Conservation (phyloP, 176 grass and related monocot genomes). For the Paspalum notatum region DNA sequence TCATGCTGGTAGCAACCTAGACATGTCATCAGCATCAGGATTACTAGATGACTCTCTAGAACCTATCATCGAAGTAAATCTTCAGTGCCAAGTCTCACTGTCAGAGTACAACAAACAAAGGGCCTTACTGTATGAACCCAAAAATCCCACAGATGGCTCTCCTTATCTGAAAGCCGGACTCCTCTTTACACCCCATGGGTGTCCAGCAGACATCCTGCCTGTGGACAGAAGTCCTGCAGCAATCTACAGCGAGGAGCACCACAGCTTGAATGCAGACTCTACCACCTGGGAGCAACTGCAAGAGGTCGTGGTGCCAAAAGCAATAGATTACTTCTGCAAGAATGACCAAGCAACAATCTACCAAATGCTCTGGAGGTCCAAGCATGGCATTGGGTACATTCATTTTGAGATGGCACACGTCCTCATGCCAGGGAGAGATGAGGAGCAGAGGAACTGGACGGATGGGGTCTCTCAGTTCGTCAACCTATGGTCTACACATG, state of each 20-base stretch:
- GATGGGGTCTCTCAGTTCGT: not conserved
- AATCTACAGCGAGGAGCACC: not conserved
- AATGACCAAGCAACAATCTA: not conserved
- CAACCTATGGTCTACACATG: not conserved
- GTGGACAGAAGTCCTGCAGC: not conserved
- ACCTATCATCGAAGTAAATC: not conserved
- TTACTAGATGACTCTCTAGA: not conserved
- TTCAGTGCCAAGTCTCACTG: not conserved
- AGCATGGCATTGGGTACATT: not conserved
- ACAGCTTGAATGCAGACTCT: not conserved
- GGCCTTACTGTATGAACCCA: not conserved
- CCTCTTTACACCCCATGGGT: not conserved
- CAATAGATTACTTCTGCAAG: not conserved
- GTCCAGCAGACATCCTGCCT: not conserved
- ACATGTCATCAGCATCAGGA: not conserved
- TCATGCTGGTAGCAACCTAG: not conserved
- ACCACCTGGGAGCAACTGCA: not conserved
- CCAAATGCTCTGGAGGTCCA: slow-evolving; percentile 21
- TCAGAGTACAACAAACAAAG: not conserved
- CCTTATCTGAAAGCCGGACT: not conserved
- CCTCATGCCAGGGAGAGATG: not conserved
- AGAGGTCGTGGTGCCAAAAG: not conserved
- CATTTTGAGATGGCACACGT: not conserved
- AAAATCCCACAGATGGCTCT: too few species aligned
- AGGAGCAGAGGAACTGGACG: not conserved